These are phyloP conservation scores for Botrytis fabae DNA, from an alignment of 2,329 filamentous ascomycete species.

Conservation along the genomic window DNA sequence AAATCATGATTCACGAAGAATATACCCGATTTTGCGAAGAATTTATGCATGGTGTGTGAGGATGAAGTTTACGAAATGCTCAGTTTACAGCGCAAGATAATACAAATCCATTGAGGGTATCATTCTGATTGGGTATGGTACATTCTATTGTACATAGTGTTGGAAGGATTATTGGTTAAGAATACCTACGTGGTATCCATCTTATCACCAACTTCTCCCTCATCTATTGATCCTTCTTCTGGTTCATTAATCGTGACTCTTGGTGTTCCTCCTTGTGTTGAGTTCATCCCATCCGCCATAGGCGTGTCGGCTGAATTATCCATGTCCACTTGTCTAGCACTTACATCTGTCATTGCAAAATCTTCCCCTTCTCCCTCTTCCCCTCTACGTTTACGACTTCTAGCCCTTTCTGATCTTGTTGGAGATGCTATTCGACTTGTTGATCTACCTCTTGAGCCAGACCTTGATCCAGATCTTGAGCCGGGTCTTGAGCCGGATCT, in stretches of 20 bases:
- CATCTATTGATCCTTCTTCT: conserved; percentile 39
- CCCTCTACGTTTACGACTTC: conserved; percentile 13
- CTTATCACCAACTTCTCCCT: conserved; percentile 49
- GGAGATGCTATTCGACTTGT: conserved; percentile 45
- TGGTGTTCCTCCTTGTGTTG: conserved; percentile 44
- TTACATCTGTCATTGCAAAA: conserved; percentile 58
- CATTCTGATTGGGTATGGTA: conserved; percentile 35
- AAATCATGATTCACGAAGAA: conserved; percentile 20
- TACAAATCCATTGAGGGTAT: conserved; percentile 31
- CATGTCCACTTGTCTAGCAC: conserved; percentile 44
- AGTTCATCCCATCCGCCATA: conserved; percentile 34
- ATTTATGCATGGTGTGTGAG: background rate
- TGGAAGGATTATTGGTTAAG: background rate
- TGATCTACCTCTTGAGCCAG: conserved; percentile 45
- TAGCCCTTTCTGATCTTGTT: conserved; percentile 33
- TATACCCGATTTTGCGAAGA: conserved; percentile 13
- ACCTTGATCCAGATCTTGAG: conserved; percentile 44
- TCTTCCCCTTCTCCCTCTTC: conserved; percentile 52
- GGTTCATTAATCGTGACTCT: conserved; percentile 53
- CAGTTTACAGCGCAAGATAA: background rate
- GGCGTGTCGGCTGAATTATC: conserved; percentile 37
- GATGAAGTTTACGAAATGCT: background rate
- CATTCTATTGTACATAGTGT: conserved; percentile 31
- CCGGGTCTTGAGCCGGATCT: conserved; percentile 34
- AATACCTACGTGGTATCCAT: conserved; percentile 62